Percentiles rank a stretch among this genome's conserved stretches.
These are phyloP conservation scores for Catunica adiposa DNA, from an alignment of 2,329 filamentous ascomycete genomes.

Conservation along the genomic window DNA sequence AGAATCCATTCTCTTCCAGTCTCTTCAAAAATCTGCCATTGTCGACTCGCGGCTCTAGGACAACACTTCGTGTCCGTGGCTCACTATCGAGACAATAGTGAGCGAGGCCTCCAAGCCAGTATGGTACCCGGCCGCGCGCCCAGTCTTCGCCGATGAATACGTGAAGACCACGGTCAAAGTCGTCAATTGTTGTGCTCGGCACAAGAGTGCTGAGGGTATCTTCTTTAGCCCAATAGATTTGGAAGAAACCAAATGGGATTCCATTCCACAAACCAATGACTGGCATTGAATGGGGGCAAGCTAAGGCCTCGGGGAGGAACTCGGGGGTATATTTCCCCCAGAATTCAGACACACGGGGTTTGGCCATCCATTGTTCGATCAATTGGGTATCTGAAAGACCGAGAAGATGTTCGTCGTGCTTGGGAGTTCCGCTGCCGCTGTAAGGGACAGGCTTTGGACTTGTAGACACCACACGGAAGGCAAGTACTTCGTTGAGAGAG, in stretches of 20 bases:
- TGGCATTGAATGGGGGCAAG: constrained; percentile 64
- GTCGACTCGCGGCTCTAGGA: constrained; percentile 80
- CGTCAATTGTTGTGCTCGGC: constrained; percentile 40
- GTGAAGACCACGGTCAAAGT: constrained; percentile 82
- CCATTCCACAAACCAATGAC: constrained; percentile 89
- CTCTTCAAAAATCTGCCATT: constrained; percentile 47
- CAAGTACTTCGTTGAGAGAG: constrained; percentile 67
- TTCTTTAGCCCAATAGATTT: constrained; percentile 97
- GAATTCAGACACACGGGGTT: constrained; percentile 64
- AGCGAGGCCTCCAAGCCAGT: constrained; percentile 74
- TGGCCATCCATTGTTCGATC: constrained; percentile 76
- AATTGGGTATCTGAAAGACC: constrained; percentile 36
- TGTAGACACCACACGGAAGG: constrained; percentile 68
- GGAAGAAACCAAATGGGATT: constrained; percentile 90
- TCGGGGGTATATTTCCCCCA: constrained; percentile 56
- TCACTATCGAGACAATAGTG: constrained; percentile 72
- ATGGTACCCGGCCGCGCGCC: constrained; percentile 63
- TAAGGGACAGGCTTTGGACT: constrained; percentile 47
- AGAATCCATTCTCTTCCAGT: constrained; percentile 59
- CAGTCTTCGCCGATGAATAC: constrained; percentile 84
- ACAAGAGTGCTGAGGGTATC: constrained; percentile 59
- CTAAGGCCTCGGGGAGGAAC: constrained; percentile 52
- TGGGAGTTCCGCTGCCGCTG: constrained; percentile 37
- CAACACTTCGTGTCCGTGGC: constrained; percentile 62
- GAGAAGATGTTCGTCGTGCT: constrained; percentile 14